These are phyloP conservation scores for Aspergillus ustus DNA, from an alignment of 2,329 filamentous ascomycete species.

Conservation along the genomic window DNA sequence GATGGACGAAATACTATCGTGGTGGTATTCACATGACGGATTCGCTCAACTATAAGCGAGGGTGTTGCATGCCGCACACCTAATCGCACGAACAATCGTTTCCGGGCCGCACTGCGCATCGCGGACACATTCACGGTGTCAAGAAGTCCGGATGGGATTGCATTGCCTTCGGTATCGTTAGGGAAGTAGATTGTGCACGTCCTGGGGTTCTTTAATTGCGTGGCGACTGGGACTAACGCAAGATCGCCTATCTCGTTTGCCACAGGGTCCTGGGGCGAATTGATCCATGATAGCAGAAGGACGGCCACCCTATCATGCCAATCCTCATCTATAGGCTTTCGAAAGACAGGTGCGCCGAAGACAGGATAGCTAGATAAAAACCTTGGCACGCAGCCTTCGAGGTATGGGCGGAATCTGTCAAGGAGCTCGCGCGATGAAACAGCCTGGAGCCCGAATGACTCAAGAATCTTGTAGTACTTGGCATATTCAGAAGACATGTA, in stretches of 20 bases:
- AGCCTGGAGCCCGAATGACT: slow-evolving; percentile 4
- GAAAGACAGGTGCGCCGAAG: background rate
- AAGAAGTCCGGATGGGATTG: background rate
- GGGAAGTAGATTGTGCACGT: background rate
- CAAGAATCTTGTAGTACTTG: background rate
- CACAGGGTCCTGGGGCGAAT: background rate
- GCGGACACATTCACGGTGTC: background rate
- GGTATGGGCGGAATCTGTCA: background rate
- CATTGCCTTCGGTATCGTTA: background rate
- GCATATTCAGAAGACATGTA: slow-evolving; percentile 13
- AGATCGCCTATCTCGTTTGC: background rate
- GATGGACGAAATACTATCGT: background rate
- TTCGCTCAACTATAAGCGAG: background rate
- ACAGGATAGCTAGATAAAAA: background rate
- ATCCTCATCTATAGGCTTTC: background rate
- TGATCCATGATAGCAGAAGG: slow-evolving; percentile 5
- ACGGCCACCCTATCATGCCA: background rate
- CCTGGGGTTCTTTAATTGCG: background rate
- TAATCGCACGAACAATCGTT: background rate
- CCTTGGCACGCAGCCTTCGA: background rate
- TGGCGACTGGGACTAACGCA: background rate
- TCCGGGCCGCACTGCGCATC: background rate
- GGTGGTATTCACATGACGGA: background rate
- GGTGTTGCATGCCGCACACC: background rate
- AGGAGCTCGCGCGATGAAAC: slow-evolving; percentile 6